These are phyloP conservation scores for Globisporangium cylindrosporum DNA, from an alignment of 352 stramenopile genomes.

Conservation along the genomic window DNA sequence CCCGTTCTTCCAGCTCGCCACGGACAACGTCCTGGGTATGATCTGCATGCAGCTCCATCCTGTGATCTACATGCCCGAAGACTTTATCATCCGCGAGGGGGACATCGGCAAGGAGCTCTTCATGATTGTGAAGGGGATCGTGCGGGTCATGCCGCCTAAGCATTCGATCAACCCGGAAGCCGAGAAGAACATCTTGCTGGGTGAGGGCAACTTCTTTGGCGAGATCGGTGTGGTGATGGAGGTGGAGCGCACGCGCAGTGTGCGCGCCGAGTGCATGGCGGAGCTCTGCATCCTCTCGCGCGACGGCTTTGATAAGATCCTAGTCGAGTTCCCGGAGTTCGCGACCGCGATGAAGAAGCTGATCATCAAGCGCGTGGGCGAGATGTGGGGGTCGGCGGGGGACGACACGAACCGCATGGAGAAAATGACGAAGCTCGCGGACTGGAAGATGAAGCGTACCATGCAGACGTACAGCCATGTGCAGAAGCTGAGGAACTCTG, in stretches of 20 bases:
- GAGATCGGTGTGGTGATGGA: conserved; percentile 71
- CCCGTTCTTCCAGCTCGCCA: conserved; percentile 66
- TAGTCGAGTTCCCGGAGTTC: conserved; percentile 70
- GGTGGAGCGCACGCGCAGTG: conserved; percentile 55
- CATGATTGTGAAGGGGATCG: conserved; percentile 72
- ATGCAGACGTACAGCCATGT: conserved; percentile 46
- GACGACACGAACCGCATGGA: conserved; percentile 43
- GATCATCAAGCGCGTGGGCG: conserved; percentile 62
- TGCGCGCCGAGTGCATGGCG: conserved; percentile 61
- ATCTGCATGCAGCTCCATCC: conserved; percentile 70
- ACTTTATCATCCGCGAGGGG: conserved; percentile 60
- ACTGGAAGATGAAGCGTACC: conserved; percentile 63
- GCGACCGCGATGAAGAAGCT: conserved; percentile 65
- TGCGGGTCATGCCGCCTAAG: conserved; percentile 50
- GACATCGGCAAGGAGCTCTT: conserved; percentile 70
- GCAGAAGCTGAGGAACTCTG: conserved; percentile 40
- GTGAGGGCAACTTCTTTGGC: conserved; percentile 65
- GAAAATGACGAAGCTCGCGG: conserved; percentile 61
- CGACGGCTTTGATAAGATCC: conserved; percentile 66
- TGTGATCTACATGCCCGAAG: conserved; percentile 65
- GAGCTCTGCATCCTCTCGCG: conserved; percentile 63
- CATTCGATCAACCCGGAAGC: conserved; percentile 22
- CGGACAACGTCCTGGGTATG: conserved; percentile 57
- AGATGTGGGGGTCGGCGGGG: conserved; percentile 45
- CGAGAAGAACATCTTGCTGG: conserved; percentile 48